phyloP scores from a whole-genome alignment of 371 early-diverging fungal genomes.

The Umbelopsis sp. region DNA sequence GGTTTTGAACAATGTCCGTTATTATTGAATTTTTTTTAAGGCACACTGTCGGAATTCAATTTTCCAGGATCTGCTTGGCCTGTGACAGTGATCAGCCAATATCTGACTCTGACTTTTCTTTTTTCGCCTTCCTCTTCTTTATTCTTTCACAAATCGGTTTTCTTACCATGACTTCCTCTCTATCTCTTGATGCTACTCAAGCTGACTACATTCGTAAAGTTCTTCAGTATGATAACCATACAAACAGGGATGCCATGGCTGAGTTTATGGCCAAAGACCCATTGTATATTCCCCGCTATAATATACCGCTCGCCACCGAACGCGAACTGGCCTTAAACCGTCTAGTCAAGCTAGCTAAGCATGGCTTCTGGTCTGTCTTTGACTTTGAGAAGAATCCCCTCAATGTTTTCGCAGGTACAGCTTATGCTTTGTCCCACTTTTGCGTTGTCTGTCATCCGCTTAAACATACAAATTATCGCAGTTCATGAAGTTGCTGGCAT shows the following conservation, averaged over 20 bases:
- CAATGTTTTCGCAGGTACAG: conserved; percentile 64
- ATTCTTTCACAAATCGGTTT: neutral
- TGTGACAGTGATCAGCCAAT: too few species aligned
- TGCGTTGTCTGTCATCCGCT: neutral
- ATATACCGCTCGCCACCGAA: conserved; percentile 57
- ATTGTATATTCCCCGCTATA: conserved; percentile 67
- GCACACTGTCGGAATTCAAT: too few species aligned
- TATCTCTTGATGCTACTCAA: conserved; percentile 11
- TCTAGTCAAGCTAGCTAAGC: conserved; percentile 59
- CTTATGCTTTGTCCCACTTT: neutral
- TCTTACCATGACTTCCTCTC: neutral
- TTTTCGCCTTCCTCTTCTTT: neutral
- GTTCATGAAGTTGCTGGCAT: conserved; percentile 75
- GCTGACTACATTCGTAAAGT: conserved; percentile 21
- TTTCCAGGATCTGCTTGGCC: too few species aligned
- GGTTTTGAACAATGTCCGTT: too few species aligned
- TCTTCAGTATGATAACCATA: conserved; percentile 67
- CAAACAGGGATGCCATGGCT: conserved; percentile 54
- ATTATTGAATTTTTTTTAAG: too few species aligned
- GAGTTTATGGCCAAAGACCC: conserved; percentile 57
- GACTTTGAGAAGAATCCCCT: conserved; percentile 79
- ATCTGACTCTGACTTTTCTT: neutral
- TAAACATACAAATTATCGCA: neutral
- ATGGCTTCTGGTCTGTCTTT: conserved; percentile 64
- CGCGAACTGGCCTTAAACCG: conserved; percentile 72